Evolutionary conservation across 768 basidiomycete genomes (phyloP).

Genomic region (Crassisporium funariophilum): DNA sequence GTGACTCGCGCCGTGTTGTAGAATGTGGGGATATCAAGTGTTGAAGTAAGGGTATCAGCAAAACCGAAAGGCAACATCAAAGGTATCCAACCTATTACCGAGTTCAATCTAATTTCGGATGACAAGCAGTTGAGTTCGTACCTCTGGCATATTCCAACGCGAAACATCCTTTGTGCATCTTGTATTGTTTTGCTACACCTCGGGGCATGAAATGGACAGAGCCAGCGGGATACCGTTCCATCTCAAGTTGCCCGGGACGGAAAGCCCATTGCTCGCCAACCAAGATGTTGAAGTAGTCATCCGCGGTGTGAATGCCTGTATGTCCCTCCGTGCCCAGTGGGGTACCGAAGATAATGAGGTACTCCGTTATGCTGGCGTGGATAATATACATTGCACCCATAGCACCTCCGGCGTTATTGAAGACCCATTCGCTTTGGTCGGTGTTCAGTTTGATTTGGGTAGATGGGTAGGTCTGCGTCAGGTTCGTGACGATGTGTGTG

Average conservation of each 20-base stretch:
- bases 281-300: conserved; percentile 98
- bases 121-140: conserved; percentile 34
- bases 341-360: conserved; percentile 94
- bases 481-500: conserved; percentile 77
- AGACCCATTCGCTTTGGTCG: conserved; percentile 82
- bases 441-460: conserved; percentile 56
- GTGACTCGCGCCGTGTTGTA: conserved; percentile 79
- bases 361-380: conserved; percentile 96
- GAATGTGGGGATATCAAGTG: conserved; percentile 83
- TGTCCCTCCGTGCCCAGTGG: conserved; percentile 98
- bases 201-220: conserved; percentile 82
- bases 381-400: conserved; percentile 99
- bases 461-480: conserved; percentile 70
- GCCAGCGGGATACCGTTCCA: conserved; percentile 85
- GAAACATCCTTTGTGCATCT: conserved; percentile 95
- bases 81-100: conserved; percentile 89
- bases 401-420: conserved; percentile 96
- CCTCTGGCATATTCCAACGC: conserved; percentile 95
- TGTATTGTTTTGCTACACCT: conserved; percentile 93
- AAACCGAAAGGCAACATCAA: conserved; percentile 95
- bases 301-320: conserved; percentile 89
- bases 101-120: background rate
- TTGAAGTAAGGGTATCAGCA: conserved; percentile 83
- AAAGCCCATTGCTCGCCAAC: conserved; percentile 96
- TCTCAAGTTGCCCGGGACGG: conserved; percentile 74